phyloP scores from a whole-genome alignment of 257 asterid genomes.

The Fraxinus quadrangulata region DNA sequence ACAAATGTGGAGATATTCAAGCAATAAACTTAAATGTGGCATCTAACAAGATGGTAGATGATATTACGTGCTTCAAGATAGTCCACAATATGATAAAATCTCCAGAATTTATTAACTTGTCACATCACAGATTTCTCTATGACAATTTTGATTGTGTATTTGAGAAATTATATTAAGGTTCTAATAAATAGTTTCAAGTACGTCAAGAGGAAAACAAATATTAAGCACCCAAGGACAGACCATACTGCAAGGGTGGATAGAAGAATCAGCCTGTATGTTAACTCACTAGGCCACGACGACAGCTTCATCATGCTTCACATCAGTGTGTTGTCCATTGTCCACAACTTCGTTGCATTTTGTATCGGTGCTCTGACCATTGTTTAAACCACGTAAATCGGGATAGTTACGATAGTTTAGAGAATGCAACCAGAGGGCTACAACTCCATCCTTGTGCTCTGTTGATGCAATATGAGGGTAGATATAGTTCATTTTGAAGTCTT shows the following conservation, averaged over 20 bases:
- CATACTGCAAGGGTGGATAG: background rate
- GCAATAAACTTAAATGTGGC: background rate
- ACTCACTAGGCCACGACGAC: slow-evolving; percentile 17
- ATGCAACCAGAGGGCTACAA: slow-evolving; percentile 75
- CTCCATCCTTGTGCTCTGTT: slow-evolving; percentile 78
- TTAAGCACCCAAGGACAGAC: background rate
- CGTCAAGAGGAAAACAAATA: background rate
- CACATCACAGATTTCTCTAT: background rate
- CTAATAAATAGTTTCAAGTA: slow-evolving; percentile 15
- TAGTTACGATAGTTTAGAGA: slow-evolving; percentile 85
- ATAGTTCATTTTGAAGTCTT: slow-evolving; percentile 77
- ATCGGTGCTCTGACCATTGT: slow-evolving; percentile 24
- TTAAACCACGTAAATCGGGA: slow-evolving; percentile 54
- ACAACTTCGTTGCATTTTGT: slow-evolving; percentile 20
- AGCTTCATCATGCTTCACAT: background rate
- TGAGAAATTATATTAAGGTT: background rate
- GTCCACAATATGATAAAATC: background rate
- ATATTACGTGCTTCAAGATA: background rate
- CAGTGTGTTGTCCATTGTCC: slow-evolving; percentile 6
- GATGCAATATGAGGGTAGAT: slow-evolving; percentile 77
- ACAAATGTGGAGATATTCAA: background rate
- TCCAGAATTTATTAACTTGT: background rate
- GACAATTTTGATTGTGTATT: background rate
- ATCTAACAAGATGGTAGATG: background rate
- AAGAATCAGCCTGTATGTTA: background rate